Conservation (phyloP, 192 early-diverging fungal species). For the Diversispora epigaea region DNA sequence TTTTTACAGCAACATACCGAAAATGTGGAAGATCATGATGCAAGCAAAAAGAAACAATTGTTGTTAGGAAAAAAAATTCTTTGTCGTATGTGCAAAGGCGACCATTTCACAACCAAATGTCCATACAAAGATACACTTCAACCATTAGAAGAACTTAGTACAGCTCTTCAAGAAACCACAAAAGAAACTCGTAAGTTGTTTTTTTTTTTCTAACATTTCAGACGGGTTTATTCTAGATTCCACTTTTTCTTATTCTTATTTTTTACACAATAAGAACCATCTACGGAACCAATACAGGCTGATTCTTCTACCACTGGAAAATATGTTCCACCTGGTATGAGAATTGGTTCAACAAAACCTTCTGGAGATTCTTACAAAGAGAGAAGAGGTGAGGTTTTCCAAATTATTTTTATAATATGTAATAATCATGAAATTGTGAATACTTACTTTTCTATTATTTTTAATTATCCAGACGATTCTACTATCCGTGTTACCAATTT, state of each 20-base stretch:
- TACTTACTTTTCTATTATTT: neutral
- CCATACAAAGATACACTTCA: conserved; percentile 95
- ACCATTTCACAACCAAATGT: conserved; percentile 96
- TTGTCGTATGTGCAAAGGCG: conserved; percentile 96
- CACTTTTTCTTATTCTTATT: conserved; percentile 17
- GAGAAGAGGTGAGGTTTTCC: conserved; percentile 41
- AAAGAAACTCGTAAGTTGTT: conserved; percentile 45
- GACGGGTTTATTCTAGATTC: neutral
- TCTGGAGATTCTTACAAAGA: conserved; percentile 47
- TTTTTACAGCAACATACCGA: conserved; percentile 38
- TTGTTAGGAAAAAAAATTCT: conserved; percentile 79
- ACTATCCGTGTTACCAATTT: conserved; percentile 94
- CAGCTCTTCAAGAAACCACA: conserved; percentile 40
- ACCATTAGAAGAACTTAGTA: conserved; percentile 70
- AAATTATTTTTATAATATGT: neutral
- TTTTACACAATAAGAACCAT: conserved; percentile 17
- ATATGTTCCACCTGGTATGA: conserved; percentile 88
- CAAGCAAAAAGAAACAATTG: conserved; percentile 52
- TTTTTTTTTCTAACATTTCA: neutral
- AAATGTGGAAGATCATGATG: conserved; percentile 66
- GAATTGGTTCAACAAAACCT: conserved; percentile 45
- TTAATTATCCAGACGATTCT: conserved; percentile 42
- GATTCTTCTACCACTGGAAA: conserved; percentile 50
- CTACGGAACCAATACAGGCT: conserved; percentile 35
- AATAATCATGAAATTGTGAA: neutral